Evolutionary conservation across 2,329 filamentous ascomycete species (phyloP), one percentile per base, ranked within the genome.

Genomic region (Lachnellula subtilissima): DNA sequence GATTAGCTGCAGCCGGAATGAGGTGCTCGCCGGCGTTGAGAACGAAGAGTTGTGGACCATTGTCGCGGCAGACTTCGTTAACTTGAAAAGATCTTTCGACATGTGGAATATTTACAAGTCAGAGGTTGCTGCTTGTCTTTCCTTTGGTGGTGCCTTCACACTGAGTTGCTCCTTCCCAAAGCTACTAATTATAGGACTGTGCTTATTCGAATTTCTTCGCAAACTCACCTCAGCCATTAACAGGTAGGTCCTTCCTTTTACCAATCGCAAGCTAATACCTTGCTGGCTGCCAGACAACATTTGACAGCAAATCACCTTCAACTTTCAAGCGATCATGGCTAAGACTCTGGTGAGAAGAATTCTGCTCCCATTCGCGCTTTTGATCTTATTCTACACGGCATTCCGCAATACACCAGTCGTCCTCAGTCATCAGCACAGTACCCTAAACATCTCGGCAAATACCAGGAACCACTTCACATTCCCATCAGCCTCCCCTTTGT

Each of bases 41-140:
- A 58, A 52, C 4, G 58, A 53, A 2, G 55, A 58, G 17, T 53
- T 39, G 51, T 56, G 56, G 46, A 47, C 48, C 61, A 61, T 62
- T 39, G 25, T 50, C 43, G 23, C 14, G 15, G 5, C 37, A 15
- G 37, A 9, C 15, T 9, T 2, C 28, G 9, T 32, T 32, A 32
- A 32, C 28, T 32, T 32, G 28, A 32, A 9, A 11, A 32, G 8
- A 11, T 32, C 28, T 32, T 32, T 32, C 28, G 28, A 11, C 2
- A 32, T 32, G 37, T 40, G 5, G 37, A 17, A 17, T 40, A 17
- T 40, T 40, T 40, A 40, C 2, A 40, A 17, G n/a, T 40, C 9
- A 8, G 37, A 40, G 37, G 6, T 40, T 40, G 28, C 28, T 32
- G 28, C 28, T 32, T 32, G 28, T 32, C 8, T 32, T 32, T 32